Conservation (phyloP, 768 basidiomycete species). For the Naematelia aurantialba region DNA sequence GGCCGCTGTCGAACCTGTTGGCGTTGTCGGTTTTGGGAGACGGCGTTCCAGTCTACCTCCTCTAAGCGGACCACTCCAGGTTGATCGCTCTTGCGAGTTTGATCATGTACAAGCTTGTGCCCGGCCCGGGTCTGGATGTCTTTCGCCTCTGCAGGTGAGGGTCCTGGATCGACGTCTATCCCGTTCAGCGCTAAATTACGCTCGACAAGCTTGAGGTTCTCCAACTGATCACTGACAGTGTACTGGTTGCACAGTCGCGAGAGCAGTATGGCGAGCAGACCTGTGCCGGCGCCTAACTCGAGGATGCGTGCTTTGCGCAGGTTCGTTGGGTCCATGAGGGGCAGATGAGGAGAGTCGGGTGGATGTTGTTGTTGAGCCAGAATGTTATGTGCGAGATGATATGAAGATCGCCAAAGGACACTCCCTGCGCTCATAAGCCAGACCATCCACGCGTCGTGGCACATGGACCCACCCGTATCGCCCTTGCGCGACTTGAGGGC, state of each 20-base stretch:
- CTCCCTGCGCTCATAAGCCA: constrained; percentile 26
- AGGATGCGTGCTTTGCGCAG: constrained; percentile 25
- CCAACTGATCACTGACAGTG: constrained; percentile 38
- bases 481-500: constrained; percentile 43
- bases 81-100: no score
- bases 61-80: constrained; percentile 22
- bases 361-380: constrained; percentile 31
- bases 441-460: neutral
- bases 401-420: constrained; percentile 40
- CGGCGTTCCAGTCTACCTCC: constrained; percentile 45
- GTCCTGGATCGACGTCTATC: neutral
- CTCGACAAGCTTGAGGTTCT: constrained; percentile 42
- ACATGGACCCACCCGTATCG: constrained; percentile 40
- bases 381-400: constrained; percentile 32
- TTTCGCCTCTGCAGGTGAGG: constrained; percentile 1
- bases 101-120: no score
- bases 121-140: no score
- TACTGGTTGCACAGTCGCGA: constrained; percentile 28
- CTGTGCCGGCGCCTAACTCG: constrained; percentile 48
- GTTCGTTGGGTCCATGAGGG: constrained; percentile 18
- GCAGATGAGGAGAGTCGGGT: constrained; percentile 1
- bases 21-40: constrained; percentile 17
- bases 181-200: constrained; percentile 39
- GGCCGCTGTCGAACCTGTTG: neutral
- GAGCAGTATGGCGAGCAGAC: constrained; percentile 40